Conservation (phyloP, 306 rosid species). For the Medicago arabica region DNA sequence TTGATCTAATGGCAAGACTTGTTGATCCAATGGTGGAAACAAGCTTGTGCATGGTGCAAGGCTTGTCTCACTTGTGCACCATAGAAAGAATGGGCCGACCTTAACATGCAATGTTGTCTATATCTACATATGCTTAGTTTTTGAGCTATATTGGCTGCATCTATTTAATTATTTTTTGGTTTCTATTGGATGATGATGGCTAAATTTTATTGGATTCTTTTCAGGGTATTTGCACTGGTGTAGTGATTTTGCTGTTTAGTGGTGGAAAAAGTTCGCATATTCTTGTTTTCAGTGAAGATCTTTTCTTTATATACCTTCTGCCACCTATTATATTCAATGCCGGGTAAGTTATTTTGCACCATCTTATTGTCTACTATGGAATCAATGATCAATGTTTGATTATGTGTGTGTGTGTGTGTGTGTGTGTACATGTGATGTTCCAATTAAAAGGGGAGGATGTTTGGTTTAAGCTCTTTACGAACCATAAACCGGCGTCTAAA, state of each 20-base stretch:
- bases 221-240: constrained; percentile 87
- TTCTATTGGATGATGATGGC: constrained; percentile 35
- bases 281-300: constrained; percentile 96
- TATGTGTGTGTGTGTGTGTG: too few relatives aligned
- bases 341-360: constrained; percentile 58
- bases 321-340: constrained; percentile 99
- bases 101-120: neutral
- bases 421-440: too few relatives aligned
- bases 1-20: too few relatives aligned
- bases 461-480: too few relatives aligned
- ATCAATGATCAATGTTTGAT: constrained; percentile 15
- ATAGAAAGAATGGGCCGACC: too few relatives aligned
- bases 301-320: constrained; percentile 94
- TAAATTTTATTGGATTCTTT: constrained; percentile 44
- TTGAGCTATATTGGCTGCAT: constrained; percentile 15
- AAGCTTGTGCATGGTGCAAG: too few relatives aligned
- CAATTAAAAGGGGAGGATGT: too few relatives aligned
- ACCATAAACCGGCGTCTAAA: constrained; percentile 6
- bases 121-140: constrained; percentile 21
- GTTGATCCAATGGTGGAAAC: too few relatives aligned
- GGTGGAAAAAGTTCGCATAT: constrained; percentile 90
- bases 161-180: neutral
- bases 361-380: neutral
- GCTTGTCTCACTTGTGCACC: too few relatives aligned
- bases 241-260: constrained; percentile 78